These are phyloP conservation scores for Syzygium syzygioides DNA, from an alignment of 441 rosid species.

Conservation along the genomic window DNA sequence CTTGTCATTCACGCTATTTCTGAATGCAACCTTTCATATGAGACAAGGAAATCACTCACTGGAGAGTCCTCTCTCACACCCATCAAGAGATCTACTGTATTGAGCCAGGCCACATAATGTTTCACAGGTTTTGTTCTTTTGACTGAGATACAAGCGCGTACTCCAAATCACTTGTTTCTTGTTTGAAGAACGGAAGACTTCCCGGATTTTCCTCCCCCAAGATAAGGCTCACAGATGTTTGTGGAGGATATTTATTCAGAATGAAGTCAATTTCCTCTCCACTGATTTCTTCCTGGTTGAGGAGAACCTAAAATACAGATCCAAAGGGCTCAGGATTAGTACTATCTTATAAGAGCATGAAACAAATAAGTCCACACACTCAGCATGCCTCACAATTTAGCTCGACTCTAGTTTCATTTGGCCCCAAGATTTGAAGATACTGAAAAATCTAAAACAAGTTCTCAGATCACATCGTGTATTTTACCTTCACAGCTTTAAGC, in stretches of 20 bases:
- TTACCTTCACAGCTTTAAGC: slow-evolving; percentile 83
- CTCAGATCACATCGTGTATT: not conserved
- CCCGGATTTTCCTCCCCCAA: slow-evolving; percentile 77
- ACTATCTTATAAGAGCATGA: not conserved
- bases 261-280: slow-evolving; percentile 80
- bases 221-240: slow-evolving; percentile 51
- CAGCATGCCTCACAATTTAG: not conserved
- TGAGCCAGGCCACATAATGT: not conserved
- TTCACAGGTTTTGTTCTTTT: slow-evolving; percentile 12
- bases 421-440: not conserved
- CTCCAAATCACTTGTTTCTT: slow-evolving; percentile 23
- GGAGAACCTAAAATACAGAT: slow-evolving; percentile 55
- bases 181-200: slow-evolving; percentile 40
- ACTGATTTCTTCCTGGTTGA: slow-evolving; percentile 63
- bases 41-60: not conserved
- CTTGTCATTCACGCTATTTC: not conserved
- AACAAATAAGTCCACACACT: not conserved
- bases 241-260: slow-evolving; percentile 66
- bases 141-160: slow-evolving; percentile 30
- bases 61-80: not conserved
- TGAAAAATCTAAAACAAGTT: not conserved
- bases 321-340: not conserved
- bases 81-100: not conserved
- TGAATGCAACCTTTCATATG: not conserved
- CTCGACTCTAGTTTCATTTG: not conserved